These are phyloP conservation scores for Thuja plicata DNA, from an alignment of 83 land plant species.

Conservation along the genomic window DNA sequence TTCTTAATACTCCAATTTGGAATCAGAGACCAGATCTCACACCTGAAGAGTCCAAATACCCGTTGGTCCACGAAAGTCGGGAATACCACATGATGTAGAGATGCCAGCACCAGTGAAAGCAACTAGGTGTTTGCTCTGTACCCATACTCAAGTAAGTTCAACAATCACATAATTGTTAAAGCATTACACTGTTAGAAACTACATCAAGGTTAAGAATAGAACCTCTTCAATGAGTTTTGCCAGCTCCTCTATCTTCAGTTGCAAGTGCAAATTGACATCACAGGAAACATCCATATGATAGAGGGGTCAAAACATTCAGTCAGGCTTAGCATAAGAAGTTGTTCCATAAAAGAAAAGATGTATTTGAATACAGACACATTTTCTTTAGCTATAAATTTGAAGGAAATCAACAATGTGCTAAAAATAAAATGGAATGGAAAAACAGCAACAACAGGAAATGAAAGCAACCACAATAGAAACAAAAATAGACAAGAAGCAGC, in stretches of 20 bases:
- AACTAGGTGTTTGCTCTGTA: constrained; percentile 93
- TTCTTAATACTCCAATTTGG: neutral
- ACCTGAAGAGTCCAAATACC: constrained; percentile 99
- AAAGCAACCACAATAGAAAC: neutral
- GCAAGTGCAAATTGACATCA: neutral
- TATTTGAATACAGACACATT: neutral
- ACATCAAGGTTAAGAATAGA: constrained; percentile 7
- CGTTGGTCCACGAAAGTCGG: constrained; percentile 98
- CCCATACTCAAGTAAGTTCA: neutral
- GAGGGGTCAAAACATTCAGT: neutral
- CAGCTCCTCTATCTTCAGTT: constrained; percentile 67
- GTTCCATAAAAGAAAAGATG: neutral
- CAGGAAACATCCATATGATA: constrained; percentile 8
- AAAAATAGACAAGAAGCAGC: neutral
- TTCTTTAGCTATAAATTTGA: neutral
- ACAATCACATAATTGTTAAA: neutral
- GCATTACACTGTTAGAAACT: neutral
- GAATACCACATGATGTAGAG: constrained; percentile 98
- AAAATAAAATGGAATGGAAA: neutral
- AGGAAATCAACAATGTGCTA: neutral
- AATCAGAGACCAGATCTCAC: neutral
- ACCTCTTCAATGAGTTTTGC: constrained; percentile 42
- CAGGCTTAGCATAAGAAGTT: neutral
- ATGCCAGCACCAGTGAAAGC: constrained; percentile 99
- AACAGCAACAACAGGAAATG: neutral